These are phyloP conservation scores for Bruguiera gymnorhiza DNA, from an alignment of 345 rosid species.

Conservation along the genomic window DNA sequence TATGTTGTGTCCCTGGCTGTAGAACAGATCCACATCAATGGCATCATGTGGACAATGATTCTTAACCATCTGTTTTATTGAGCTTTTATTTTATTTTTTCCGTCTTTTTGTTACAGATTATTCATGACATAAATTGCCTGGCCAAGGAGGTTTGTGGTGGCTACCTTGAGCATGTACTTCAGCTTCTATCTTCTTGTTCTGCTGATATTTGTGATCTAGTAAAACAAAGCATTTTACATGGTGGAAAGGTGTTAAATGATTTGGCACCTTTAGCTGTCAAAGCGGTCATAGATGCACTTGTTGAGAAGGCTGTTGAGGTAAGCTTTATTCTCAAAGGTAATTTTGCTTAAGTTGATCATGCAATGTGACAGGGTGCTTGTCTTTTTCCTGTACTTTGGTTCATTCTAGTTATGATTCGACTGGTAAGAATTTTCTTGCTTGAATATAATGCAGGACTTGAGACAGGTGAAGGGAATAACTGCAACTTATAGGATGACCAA, in stretches of 20 bases:
- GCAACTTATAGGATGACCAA: constrained; percentile 90
- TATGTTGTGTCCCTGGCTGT: neutral
- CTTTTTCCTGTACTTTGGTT: constrained; percentile 3
- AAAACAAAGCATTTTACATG: constrained; percentile 69
- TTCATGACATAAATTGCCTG: constrained; percentile 71
- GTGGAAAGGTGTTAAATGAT: constrained; percentile 57
- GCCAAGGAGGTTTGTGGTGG: constrained; percentile 62
- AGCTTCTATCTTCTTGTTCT: constrained; percentile 69
- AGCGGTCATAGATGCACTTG: constrained; percentile 60
- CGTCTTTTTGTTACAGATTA: constrained; percentile 51
- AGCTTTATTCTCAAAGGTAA: constrained; percentile 17
- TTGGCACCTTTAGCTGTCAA: constrained; percentile 50
- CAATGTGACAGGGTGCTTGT: constrained; percentile 7
- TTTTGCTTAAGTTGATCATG: neutral
- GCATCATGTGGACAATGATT: neutral
- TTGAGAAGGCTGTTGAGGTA: constrained; percentile 92
- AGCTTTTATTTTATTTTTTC: constrained; percentile 13
- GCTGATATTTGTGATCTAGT: constrained; percentile 59
- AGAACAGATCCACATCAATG: neutral
- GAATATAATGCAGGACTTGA: constrained; percentile 57
- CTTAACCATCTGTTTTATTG: constrained; percentile 10
- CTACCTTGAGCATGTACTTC: constrained; percentile 56
- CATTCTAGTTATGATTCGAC: neutral
- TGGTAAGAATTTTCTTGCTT: neutral
- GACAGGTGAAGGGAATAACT: constrained; percentile 82